A percentile compares a stretch with the other conserved stretches of the same genome.
Evolutionary conservation across 108 stramenopile genomes (phyloP).

Genomic region (Cyclotella baltica): DNA sequence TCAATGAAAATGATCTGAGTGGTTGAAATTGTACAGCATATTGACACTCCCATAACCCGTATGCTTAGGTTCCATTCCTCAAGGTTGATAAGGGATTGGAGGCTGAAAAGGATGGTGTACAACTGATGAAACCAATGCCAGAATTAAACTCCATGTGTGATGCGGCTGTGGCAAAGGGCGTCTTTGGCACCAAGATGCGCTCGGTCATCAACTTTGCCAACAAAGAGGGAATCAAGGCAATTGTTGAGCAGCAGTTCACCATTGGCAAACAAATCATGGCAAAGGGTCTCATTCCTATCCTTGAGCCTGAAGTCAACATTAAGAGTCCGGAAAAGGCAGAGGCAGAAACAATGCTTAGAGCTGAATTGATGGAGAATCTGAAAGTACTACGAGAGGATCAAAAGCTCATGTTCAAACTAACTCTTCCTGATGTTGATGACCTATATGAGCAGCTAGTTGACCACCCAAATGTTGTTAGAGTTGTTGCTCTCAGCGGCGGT

Average conservation of each 20-base stretch:
- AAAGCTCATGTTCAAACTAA: conserved; percentile 74
- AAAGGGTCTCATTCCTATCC: conserved; percentile 75
- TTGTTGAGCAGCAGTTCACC: conserved; percentile 86
- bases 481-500: conserved; percentile 77
- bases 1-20: neutral
- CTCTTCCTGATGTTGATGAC: conserved; percentile 67
- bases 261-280: conserved; percentile 72
- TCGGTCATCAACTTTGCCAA: conserved; percentile 72
- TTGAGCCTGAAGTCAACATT: conserved; percentile 87
- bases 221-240: conserved; percentile 67
- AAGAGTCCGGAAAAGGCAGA: conserved; percentile 65
- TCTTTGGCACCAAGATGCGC: conserved; percentile 90
- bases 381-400: conserved; percentile 58
- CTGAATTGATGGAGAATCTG: conserved; percentile 61
- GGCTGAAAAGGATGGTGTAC: conserved; percentile 72
- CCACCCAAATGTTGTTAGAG: conserved; percentile 75
- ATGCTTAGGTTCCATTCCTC: conserved; percentile 61
- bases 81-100: conserved; percentile 82
- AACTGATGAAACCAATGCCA: conserved; percentile 85
- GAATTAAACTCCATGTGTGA: conserved; percentile 60
- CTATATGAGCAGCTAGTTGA: conserved; percentile 68
- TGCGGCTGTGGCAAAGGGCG: conserved; percentile 55
- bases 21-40: neutral
- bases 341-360: conserved; percentile 69
- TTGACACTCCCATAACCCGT: neutral